Base-by-base conservation (phyloP, 352 stramenopile species). In the Globisporangium lucens region DNA sequence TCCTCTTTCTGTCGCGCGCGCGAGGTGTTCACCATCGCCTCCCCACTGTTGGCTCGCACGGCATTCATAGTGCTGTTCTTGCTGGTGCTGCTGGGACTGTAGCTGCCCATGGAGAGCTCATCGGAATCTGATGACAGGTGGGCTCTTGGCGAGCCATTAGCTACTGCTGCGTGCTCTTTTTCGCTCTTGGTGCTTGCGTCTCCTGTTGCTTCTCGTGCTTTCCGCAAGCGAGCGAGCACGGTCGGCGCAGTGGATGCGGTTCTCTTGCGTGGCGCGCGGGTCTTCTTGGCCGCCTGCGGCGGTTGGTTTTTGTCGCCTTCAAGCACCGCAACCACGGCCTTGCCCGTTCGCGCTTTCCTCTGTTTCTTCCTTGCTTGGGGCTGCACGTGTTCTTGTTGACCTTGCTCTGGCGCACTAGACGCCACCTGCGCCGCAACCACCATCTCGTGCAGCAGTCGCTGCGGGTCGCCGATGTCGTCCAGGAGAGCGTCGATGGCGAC, bases 1-100 rank as follows among this genome's bases (percentile, higher is more conserved):
- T 85, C 77, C 46, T 85, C 77, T 55, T 82, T 82, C 66, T 85
- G 77, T 30, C 77, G 62, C 58, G 82, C 82, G 4, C 77, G 63
- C 0, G 77, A 83, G 61, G 78, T 76, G 68, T 85, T 85, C 12
- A 43, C 35, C 36, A 56, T 22, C 4, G 43, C 36, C 20, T 36
- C 29, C 27, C 33, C 7, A 22, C 41, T 49, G 7, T 1, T 10
- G 8, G 2, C n/a, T 29, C 2, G 3, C 47, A 20, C 13, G n/a
- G 47, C 47, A 3, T 15, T 55, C n/a, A 12, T 2, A 29, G 47
- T 55, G 7, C 41, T 7, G 15, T 47, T 46, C 12, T 46, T 46
- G 38, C 38, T 46, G 3, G 17, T 46, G 38, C 10, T 46, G 13
- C 38, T 46, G 38, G 12, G 13, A 7, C 38, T 46, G 12, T 13